Base-by-base conservation (phyloP, 192 early-diverging fungal genomes). In the Podila minutissima region DNA sequence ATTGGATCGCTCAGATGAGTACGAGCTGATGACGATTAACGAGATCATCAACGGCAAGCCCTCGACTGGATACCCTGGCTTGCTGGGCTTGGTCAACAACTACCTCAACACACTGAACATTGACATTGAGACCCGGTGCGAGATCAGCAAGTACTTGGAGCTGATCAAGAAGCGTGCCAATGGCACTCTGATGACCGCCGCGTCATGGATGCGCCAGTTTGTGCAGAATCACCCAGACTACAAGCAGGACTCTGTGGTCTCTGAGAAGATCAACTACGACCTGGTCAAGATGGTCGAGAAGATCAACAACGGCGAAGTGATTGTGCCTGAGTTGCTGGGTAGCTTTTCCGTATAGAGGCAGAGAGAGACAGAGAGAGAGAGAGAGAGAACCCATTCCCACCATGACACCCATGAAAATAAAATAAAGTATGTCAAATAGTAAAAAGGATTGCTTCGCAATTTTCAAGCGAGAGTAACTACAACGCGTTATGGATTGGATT, bases 31-130 rank as follows among this genome's bases (percentile, higher is more conserved):
- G 91, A 92, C 94, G 4, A 89, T 97, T n/a, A 87, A 96, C 73
- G 94, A 97, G 67, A 97, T 98, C 70, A 90, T 99, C 83, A 96
- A 97, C 75, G 96, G 96, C 57, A 89, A 90, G 58, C 89, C 88
- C 70, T 82, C 76, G 1, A 82, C 71, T 59, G 85, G 87, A 29
- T 97, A 96, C 86, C 87, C 90, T 29, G 98, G 98, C 17, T 81
- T 99, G 53, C 78, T 95, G n/a, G 89, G 91, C 29, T 77, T 98
- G 51, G 92, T 99, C 35, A 89, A 92, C 73, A 88, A 87, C 63
- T 98, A 98, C 73, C 86, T 99, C 41, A 91, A 96, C 82, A 87
- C 90, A 37, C 74, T 92, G 10, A 85, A 91, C 51, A 84, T 97
- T 26, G 90, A 90, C 31, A 86, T 88, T 33, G 79, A 86, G 37